These are phyloP conservation scores for Fusarium albosuccineum DNA, from an alignment of 2,329 filamentous ascomycete genomes.

Conservation along the genomic window DNA sequence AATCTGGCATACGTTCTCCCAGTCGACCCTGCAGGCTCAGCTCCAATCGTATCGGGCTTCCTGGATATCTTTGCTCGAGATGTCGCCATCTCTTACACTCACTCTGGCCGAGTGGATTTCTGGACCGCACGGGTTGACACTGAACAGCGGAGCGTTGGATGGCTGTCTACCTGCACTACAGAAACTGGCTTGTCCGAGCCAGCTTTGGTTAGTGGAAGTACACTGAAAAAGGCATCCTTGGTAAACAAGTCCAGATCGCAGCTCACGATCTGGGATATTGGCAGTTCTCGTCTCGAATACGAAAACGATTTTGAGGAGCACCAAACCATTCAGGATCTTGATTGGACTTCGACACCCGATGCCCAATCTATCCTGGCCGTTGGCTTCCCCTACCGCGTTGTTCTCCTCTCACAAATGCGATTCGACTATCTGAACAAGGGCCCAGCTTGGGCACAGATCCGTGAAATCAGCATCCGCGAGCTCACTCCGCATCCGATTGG, in stretches of 20 bases:
- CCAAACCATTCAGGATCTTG: conserved; percentile 85
- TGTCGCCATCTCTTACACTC: conserved; percentile 86
- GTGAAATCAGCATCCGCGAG: conserved; percentile 84
- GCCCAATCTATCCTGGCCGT: conserved; percentile 90
- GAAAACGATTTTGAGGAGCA: conserved; percentile 79
- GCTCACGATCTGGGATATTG: conserved; percentile 92
- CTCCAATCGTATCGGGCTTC: conserved; percentile 79
- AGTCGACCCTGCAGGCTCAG: conserved; percentile 86
- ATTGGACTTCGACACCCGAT: conserved; percentile 94
- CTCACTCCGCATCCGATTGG: conserved; percentile 91
- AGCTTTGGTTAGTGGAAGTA: conserved; percentile 85
- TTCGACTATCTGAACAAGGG: conserved; percentile 92
- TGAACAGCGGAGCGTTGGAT: conserved; percentile 74
- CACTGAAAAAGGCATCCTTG: conserved; percentile 86
- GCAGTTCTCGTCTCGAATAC: conserved; percentile 84
- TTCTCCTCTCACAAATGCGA: conserved; percentile 86
- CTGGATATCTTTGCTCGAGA: conserved; percentile 89
- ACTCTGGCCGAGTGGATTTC: conserved; percentile 79
- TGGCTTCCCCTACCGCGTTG: conserved; percentile 88
- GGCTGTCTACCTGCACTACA: conserved; percentile 84
- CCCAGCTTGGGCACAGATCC: conserved; percentile 88
- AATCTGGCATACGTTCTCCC: conserved; percentile 78
- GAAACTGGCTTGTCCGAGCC: conserved; percentile 82
- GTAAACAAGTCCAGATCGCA: conserved; percentile 80
- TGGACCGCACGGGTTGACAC: conserved; percentile 85